Percentiles rank a stretch among this genome's conserved stretches.
phyloP scores from a whole-genome alignment of 305 asterid species.

The Fraxinus greggii region DNA sequence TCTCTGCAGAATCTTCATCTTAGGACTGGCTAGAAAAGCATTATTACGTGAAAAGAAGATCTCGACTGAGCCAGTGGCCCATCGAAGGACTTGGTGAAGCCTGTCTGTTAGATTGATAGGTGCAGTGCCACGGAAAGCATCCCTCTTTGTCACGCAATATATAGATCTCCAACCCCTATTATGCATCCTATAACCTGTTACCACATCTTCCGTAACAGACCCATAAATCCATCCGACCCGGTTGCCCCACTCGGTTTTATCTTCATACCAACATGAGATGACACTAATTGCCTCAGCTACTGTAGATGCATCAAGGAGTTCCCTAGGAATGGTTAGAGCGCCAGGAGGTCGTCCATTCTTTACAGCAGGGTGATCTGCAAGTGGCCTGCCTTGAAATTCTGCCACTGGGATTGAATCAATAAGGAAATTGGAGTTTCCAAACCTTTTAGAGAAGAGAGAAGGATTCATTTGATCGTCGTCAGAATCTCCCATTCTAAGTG shows the following conservation, averaged over 20 bases:
- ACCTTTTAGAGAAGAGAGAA: constrained; percentile 75
- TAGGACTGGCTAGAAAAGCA: constrained; percentile 72
- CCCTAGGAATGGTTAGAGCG: constrained; percentile 75
- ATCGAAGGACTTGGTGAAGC: constrained; percentile 95
- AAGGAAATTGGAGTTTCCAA: constrained; percentile 80
- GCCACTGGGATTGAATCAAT: constrained; percentile 88
- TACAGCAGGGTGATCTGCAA: constrained; percentile 89
- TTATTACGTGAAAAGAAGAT: constrained; percentile 91
- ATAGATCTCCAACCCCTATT: constrained; percentile 93
- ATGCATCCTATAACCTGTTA: constrained; percentile 94
- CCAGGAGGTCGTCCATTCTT: constrained; percentile 90
- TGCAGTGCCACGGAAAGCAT: constrained; percentile 96
- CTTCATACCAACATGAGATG: constrained; percentile 96
- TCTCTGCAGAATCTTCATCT: constrained; percentile 76
- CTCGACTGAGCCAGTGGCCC: constrained; percentile 98
- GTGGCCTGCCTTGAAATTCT: constrained; percentile 91
- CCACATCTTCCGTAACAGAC: constrained; percentile 93
- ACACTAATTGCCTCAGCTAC: constrained; percentile 97
- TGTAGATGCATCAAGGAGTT: constrained; percentile 85
- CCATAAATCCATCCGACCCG: constrained; percentile 98
- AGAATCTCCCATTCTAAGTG: constrained; percentile 83
- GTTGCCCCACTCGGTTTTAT: constrained; percentile 95
- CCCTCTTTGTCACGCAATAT: constrained; percentile 90
- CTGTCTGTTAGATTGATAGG: constrained; percentile 90
- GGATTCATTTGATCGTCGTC: constrained; percentile 81